Conservation (phyloP, 768 basidiomycete species). For the Dioszegia aurantiaca region DNA sequence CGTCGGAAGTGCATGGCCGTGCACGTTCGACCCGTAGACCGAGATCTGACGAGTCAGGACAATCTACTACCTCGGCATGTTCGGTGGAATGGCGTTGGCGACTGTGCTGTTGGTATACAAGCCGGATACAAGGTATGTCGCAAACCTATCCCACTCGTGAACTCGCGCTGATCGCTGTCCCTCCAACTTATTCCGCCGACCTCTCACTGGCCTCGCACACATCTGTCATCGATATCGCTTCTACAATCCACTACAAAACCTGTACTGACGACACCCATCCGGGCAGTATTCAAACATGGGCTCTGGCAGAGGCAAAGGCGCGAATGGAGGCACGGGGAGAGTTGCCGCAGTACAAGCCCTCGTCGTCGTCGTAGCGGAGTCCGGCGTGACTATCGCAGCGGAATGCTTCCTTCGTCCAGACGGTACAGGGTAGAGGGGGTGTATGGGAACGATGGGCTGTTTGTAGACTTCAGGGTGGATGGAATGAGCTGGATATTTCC, state of each 20-base stretch:
- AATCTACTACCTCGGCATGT: constrained; percentile 88
- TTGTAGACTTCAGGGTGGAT: not conserved
- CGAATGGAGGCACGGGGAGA: constrained; percentile 93
- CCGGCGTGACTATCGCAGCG: no score
- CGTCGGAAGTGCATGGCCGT: not conserved
- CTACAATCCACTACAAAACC: not conserved
- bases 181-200: not conserved
- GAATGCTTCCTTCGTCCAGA: no score
- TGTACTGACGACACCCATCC: not conserved
- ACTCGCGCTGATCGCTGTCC: constrained; percentile 9
- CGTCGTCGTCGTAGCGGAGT: constrained; percentile 6
- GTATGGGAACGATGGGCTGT: not conserved
- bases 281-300: constrained; percentile 87
- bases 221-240: no score
- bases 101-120: constrained; percentile 80
- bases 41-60: constrained; percentile 48
- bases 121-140: constrained; percentile 80
- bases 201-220: not conserved
- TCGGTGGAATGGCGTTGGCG: constrained; percentile 75
- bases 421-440: no score
- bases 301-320: constrained; percentile 79
- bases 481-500: not conserved
- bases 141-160: not conserved
- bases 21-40: no score
- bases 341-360: constrained; percentile 74